These are phyloP conservation scores for Sparassis latifolia DNA, from an alignment of 1,284 basidiomycete genomes.

Conservation along the genomic window DNA sequence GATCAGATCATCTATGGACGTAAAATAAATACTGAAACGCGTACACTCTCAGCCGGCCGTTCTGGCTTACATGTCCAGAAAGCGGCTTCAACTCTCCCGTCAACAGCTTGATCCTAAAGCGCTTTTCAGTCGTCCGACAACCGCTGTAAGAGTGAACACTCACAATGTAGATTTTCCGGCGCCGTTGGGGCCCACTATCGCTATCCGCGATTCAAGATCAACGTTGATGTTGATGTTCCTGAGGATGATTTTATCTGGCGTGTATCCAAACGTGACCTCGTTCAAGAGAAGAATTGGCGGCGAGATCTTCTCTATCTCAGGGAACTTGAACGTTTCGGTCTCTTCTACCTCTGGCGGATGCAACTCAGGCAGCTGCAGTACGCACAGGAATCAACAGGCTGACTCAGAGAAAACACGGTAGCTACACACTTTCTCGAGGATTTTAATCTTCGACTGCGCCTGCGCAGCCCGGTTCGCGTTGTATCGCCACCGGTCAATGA, in stretches of 20 bases:
- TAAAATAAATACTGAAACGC: slow-evolving; percentile 17
- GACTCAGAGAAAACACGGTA: background rate
- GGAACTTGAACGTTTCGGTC: slow-evolving; percentile 90
- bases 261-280: slow-evolving; percentile 90
- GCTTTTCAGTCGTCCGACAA: background rate
- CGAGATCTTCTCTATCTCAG: slow-evolving; percentile 92
- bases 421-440: slow-evolving; percentile 77
- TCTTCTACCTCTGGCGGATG: slow-evolving; percentile 89
- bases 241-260: slow-evolving; percentile 74
- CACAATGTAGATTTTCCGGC: slow-evolving; percentile 78
- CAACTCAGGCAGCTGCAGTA: slow-evolving; percentile 74
- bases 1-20: background rate
- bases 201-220: slow-evolving; percentile 83
- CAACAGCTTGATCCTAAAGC: slow-evolving; percentile 80
- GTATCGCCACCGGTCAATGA: slow-evolving; percentile 96
- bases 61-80: slow-evolving; percentile 81
- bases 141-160: slow-evolving; percentile 12
- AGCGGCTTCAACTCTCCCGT: slow-evolving; percentile 86
- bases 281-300: slow-evolving; percentile 94
- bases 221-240: slow-evolving; percentile 87
- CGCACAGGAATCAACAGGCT: background rate
- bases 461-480: slow-evolving; percentile 78
- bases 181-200: slow-evolving; percentile 83
- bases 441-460: slow-evolving; percentile 84
- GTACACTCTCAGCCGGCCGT: slow-evolving; percentile 85